Conservation (phyloP, 805 yeast species). For the Lachancea thermotolerans region DNA sequence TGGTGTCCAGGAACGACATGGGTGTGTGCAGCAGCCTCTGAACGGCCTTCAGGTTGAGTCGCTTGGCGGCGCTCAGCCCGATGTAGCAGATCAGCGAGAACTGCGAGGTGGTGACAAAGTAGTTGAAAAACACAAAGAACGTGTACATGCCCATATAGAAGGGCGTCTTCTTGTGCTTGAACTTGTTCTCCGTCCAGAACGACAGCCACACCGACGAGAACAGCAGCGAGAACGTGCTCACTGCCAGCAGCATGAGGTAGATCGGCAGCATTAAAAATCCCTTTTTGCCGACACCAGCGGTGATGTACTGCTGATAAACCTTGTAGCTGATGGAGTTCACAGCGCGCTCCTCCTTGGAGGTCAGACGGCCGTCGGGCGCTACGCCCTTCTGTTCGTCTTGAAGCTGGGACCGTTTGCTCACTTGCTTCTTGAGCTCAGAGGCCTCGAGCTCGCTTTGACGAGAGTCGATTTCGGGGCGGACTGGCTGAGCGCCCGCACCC, state of each 20-base stretch:
- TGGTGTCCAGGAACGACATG: slow-evolving; percentile 76
- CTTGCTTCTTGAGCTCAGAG: slow-evolving; percentile 15
- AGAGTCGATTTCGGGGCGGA: slow-evolving; percentile 1
- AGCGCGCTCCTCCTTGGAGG: slow-evolving; percentile 50
- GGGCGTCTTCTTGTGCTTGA: slow-evolving; percentile 38
- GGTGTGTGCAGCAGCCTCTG: slow-evolving; percentile 64
- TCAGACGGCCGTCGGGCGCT: slow-evolving; percentile 31
- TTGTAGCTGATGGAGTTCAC: slow-evolving; percentile 44
- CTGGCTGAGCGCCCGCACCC: too few species aligned
- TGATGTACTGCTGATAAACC: slow-evolving; percentile 46
- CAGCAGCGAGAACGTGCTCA: slow-evolving; percentile 26
- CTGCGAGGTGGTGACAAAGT: slow-evolving; percentile 37
- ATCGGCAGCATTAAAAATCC: slow-evolving; percentile 20
- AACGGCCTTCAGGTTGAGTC: slow-evolving; percentile 56
- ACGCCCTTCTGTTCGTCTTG: slow-evolving; percentile 9
- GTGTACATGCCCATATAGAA: slow-evolving; percentile 76
- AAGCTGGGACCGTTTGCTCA: slow-evolving; percentile 14
- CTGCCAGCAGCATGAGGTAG: slow-evolving; percentile 19
- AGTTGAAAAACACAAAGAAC: slow-evolving; percentile 45
- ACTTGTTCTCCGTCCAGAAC: slow-evolving; percentile 66
- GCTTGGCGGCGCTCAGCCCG: slow-evolving; percentile 47
- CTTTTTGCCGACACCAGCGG: slow-evolving; percentile 48
- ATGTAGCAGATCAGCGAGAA: slow-evolving; percentile 31
- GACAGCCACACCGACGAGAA: slow-evolving; percentile 59
- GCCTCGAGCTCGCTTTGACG: slow-evolving; percentile 10